Conservation (phyloP, 2,329 filamentous ascomycete species). For the Helotiales sp. region DNA sequence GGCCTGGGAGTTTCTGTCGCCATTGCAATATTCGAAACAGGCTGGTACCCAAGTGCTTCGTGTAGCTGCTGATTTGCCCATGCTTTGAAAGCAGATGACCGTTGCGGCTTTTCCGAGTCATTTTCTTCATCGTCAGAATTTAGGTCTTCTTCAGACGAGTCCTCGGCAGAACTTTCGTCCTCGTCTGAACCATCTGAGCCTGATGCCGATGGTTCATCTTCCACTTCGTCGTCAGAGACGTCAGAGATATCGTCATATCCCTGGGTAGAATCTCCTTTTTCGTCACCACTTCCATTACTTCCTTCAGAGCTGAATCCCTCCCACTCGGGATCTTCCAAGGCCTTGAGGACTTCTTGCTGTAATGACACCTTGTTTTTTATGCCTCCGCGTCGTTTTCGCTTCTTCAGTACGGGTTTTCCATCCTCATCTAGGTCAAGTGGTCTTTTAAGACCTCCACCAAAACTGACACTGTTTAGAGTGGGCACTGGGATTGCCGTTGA, state of each 20-base stretch:
- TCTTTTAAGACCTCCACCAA: slow-evolving; percentile 82
- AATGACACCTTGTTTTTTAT: slow-evolving; percentile 56
- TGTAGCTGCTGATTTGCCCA: slow-evolving; percentile 91
- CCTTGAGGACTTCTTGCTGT: slow-evolving; percentile 45
- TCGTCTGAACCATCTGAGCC: slow-evolving; percentile 24
- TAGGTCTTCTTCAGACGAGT: slow-evolving; percentile 14
- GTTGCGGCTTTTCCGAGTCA: slow-evolving; percentile 38
- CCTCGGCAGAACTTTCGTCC: slow-evolving; percentile 26
- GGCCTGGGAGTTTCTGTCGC: slow-evolving; percentile 50
- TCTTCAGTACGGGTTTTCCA: slow-evolving; percentile 76
- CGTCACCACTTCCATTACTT: slow-evolving; percentile 37
- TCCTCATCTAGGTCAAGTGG: slow-evolving; percentile 78
- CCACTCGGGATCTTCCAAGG: slow-evolving; percentile 57
- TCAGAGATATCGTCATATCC: slow-evolving; percentile 37
- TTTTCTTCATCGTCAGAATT: slow-evolving; percentile 35
- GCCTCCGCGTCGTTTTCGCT: slow-evolving; percentile 71
- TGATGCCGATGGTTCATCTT: slow-evolving; percentile 19
- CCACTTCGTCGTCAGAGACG: slow-evolving; percentile 32
- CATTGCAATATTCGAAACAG: slow-evolving; percentile 39
- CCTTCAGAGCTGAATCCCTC: slow-evolving; percentile 57
- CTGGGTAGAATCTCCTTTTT: slow-evolving; percentile 23
- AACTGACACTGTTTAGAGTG: slow-evolving; percentile 23
- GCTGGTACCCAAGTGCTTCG: slow-evolving; percentile 69
- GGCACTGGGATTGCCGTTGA: slow-evolving; percentile 8
- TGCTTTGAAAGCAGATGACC: slow-evolving; percentile 77